These are phyloP conservation scores for Aspergillus fructus DNA, from an alignment of 2,329 filamentous ascomycete species.

Conservation along the genomic window DNA sequence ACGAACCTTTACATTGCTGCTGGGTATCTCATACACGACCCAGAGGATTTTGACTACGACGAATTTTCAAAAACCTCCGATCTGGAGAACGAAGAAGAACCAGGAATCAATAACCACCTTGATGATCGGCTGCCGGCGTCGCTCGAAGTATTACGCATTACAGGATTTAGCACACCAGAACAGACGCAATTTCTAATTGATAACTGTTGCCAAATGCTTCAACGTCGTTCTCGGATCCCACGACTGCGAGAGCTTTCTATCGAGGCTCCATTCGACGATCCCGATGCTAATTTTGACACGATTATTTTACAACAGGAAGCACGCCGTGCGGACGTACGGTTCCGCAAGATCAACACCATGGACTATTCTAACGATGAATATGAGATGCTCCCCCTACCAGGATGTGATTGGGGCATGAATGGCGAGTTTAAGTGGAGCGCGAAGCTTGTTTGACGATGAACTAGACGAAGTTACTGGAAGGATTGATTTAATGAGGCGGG, in stretches of 20 bases:
- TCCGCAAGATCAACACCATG: slow-evolving; percentile 1
- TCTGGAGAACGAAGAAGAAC: not conserved
- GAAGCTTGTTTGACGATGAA: slow-evolving; percentile 1
- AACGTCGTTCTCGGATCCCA: not conserved
- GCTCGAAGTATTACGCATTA: slow-evolving; percentile 8
- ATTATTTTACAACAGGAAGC: not conserved
- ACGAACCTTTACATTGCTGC: slow-evolving; percentile 2
- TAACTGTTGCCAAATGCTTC: not conserved
- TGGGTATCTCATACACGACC: slow-evolving; percentile 4
- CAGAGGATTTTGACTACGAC: slow-evolving; percentile 3
- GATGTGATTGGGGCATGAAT: slow-evolving; percentile 8
- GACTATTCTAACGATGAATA: not conserved
- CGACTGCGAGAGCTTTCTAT: slow-evolving; percentile 2
- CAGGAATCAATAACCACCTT: not conserved
- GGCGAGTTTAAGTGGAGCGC: slow-evolving; percentile 9
- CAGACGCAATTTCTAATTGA: slow-evolving; percentile 6
- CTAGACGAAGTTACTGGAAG: not conserved
- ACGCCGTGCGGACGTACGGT: not conserved
- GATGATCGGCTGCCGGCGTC: slow-evolving; percentile 3
- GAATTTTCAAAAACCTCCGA: not conserved
- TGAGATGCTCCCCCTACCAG: not conserved
- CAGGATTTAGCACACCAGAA: slow-evolving; percentile 2
- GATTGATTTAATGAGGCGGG: not conserved
- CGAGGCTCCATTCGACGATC: not conserved
- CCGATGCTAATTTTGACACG: not conserved